Evolutionary conservation across 306 rosid species (phyloP).

Genomic region (Ziziphus jujuba): DNA sequence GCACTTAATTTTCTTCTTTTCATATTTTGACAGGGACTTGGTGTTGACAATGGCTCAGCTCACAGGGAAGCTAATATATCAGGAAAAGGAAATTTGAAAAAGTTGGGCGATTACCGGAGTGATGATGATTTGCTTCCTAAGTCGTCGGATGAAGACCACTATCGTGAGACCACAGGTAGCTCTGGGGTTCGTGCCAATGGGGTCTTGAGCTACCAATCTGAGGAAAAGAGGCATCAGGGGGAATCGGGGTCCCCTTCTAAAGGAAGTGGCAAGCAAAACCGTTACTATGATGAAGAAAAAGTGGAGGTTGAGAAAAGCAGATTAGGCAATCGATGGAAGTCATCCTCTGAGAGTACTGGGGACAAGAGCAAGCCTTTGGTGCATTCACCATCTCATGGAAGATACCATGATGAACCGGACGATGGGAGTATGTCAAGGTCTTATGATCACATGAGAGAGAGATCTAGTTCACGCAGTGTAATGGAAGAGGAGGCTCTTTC

Average conservation of each 20-base stretch:
- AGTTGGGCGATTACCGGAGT: slow-evolving; percentile 10
- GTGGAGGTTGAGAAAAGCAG: slow-evolving; percentile 35
- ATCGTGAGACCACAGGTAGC: slow-evolving; percentile 23
- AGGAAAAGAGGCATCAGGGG: slow-evolving; percentile 36
- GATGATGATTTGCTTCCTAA: slow-evolving; percentile 25
- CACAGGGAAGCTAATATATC: slow-evolving; percentile 4
- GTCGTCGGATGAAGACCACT: slow-evolving; percentile 18
- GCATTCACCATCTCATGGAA: slow-evolving; percentile 42
- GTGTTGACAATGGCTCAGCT: slow-evolving; percentile 5
- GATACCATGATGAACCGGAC: slow-evolving; percentile 10
- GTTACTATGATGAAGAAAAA: slow-evolving; percentile 33
- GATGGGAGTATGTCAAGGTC: slow-evolving; percentile 68
- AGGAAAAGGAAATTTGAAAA: slow-evolving; percentile 17
- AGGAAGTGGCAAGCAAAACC: slow-evolving; percentile 39
- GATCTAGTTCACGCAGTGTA: slow-evolving; percentile 55
- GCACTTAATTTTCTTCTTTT: slow-evolving; percentile 24
- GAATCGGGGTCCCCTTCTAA: slow-evolving; percentile 36
- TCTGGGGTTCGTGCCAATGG: slow-evolving; percentile 45
- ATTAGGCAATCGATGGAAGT: slow-evolving; percentile 21
- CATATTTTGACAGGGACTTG: slow-evolving; percentile 27
- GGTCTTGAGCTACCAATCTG: slow-evolving; percentile 34
- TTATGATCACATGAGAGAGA: slow-evolving; percentile 48
- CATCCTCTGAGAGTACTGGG: slow-evolving; percentile 49
- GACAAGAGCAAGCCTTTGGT: slow-evolving; percentile 37
- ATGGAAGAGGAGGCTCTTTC: slow-evolving; percentile 59